Evolutionary conservation across 1,284 basidiomycete species (phyloP).

Genomic region (Pseudozyma thailandica): DNA sequence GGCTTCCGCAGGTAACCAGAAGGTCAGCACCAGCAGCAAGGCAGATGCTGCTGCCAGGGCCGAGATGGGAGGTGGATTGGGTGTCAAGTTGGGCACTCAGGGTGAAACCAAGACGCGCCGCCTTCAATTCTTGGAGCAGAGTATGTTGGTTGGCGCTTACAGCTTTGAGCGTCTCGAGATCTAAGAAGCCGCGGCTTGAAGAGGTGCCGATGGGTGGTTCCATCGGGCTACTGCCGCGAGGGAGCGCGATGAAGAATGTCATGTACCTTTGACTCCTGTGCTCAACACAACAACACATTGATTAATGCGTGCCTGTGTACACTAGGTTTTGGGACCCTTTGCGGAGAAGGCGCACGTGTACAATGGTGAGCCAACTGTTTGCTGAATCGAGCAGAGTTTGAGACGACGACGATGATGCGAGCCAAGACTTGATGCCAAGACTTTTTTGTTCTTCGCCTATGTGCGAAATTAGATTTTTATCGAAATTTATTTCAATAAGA

Average conservation of each 20-base stretch:
- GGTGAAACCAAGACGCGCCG: constrained; percentile 37
- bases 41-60: constrained; percentile 30
- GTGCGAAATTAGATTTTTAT: background rate
- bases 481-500: no score
- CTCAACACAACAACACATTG: no score
- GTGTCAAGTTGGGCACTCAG: constrained; percentile 40
- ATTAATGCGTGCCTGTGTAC: no score
- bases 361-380: no score
- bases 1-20: constrained; percentile 39
- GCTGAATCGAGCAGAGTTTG: background rate
- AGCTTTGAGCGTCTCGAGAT: constrained; percentile 48
- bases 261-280: no score
- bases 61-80: constrained; percentile 53
- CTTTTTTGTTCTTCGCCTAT: constrained; percentile 10
- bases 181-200: constrained; percentile 8
- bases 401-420: background rate
- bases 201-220: no score
- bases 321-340: no score
- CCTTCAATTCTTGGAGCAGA: constrained; percentile 41
- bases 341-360: no score
- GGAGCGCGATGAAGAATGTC: no score
- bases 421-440: constrained; percentile 35
- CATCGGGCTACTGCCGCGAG: no score
- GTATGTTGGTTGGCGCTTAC: constrained; percentile 54
- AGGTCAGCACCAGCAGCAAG: constrained; percentile 27